Evolutionary conservation across 306 rosid genomes (phyloP).

Genomic region (Cercis canadensis): DNA sequence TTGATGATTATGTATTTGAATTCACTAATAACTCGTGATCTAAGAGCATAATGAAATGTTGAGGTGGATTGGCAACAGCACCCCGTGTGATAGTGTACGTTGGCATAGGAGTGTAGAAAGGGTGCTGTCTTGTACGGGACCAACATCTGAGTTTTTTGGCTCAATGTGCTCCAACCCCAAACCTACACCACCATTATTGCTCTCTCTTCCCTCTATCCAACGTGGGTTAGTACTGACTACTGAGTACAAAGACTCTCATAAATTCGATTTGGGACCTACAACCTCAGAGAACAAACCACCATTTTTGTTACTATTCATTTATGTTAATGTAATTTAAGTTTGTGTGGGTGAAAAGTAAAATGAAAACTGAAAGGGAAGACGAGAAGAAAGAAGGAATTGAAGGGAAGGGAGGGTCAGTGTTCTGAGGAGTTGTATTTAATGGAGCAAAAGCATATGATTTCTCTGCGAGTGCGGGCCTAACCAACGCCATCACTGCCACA

Average conservation of each 20-base stretch:
- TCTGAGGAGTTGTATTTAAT: slow-evolving; percentile 32
- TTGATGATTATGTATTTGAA: too few relatives aligned
- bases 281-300: slow-evolving; percentile 17
- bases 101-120: slow-evolving; percentile 30
- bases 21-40: too few relatives aligned
- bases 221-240: slow-evolving; percentile 2
- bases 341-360: neutral
- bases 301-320: slow-evolving; percentile 25
- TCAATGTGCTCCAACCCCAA: neutral
- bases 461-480: slow-evolving; percentile 43
- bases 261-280: slow-evolving; percentile 36
- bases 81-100: slow-evolving; percentile 53
- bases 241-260: slow-evolving; percentile 10
- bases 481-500: too few relatives aligned
- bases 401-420: neutral
- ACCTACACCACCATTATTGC: slow-evolving; percentile 48
- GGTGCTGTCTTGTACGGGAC: slow-evolving; percentile 59
- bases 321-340: neutral
- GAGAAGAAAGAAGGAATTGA: too few relatives aligned
- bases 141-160: slow-evolving; percentile 49
- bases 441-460: slow-evolving; percentile 41
- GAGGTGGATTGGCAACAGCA: slow-evolving; percentile 30
- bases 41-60: neutral
- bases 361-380: too few relatives aligned
- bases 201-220: neutral